phyloP scores from a whole-genome alignment of 2,329 filamentous ascomycete species.

The Venturia aucupariae region DNA sequence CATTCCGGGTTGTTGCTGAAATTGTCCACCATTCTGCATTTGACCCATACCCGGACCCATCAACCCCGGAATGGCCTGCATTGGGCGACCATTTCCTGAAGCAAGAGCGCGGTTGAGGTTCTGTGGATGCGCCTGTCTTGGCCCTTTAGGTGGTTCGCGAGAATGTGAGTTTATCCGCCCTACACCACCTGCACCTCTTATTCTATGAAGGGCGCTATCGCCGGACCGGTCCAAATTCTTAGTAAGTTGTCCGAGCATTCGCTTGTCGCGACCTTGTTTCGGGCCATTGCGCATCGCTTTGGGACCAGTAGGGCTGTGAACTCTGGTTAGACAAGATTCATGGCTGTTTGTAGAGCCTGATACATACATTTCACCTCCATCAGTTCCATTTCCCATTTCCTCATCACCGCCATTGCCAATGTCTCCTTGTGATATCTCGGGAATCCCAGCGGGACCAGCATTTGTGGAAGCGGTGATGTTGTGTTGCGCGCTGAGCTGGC shows the following conservation, averaged over 20 bases:
- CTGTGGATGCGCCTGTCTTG: conserved; percentile 41
- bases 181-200: conserved; percentile 58
- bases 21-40: conserved; percentile 13
- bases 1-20: conserved; percentile 4
- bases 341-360: not conserved
- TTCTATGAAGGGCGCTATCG: conserved; percentile 71
- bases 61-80: not conserved
- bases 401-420: conserved; percentile 1
- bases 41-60: conserved; percentile 1
- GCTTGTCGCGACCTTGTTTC: conserved; percentile 48
- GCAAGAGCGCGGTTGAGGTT: conserved; percentile 9
- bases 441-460: conserved; percentile 14
- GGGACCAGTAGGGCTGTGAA: conserved; percentile 74
- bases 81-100: conserved; percentile 8
- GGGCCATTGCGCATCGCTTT: conserved; percentile 82
- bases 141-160: conserved; percentile 59
- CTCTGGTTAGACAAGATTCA: conserved; percentile 17
- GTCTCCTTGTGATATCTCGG: conserved; percentile 10
- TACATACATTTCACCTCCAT: conserved; percentile 14
- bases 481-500: conserved; percentile 53
- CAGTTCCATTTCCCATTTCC: conserved; percentile 15
- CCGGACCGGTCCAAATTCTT: conserved; percentile 69
- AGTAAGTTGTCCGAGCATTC: conserved; percentile 76
- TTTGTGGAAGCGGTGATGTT: conserved; percentile 40
- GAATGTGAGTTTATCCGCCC: conserved; percentile 73